phyloP scores from a whole-genome alignment of 2,329 filamentous ascomycete genomes.

The Pestalotiopsis sp. region DNA sequence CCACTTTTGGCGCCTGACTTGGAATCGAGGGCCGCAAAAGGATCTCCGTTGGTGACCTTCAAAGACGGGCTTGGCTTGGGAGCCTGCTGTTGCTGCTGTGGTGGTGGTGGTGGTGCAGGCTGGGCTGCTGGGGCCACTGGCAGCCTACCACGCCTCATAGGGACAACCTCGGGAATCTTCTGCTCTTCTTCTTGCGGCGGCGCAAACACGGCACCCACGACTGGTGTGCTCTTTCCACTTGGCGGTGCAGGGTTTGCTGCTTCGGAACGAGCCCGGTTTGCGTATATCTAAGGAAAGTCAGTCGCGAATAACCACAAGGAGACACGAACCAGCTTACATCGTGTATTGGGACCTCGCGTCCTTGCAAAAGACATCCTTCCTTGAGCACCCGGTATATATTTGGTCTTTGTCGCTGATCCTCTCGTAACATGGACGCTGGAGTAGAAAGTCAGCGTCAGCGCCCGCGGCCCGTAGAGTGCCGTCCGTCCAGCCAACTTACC shows the following conservation, averaged over 20 bases:
- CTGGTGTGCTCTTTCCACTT: conserved; percentile 53
- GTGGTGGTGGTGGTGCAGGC: conserved; percentile 10
- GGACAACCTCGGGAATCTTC: conserved; percentile 82
- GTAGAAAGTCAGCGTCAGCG: conserved; percentile 17
- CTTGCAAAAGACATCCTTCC: conserved; percentile 87
- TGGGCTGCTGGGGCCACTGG: conserved; percentile 49
- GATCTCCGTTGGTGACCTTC: conserved; percentile 71
- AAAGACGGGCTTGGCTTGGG: conserved; percentile 66
- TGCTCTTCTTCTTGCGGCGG: conserved; percentile 71
- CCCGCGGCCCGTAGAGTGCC: conserved; percentile 3
- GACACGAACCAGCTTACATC: conserved; percentile 61
- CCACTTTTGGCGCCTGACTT: conserved; percentile 51
- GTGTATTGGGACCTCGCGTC: conserved; percentile 80
- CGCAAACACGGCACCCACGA: conserved; percentile 79
- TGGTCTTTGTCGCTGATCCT: conserved; percentile 74
- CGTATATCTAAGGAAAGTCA: conserved; percentile 65
- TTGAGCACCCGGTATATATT: conserved; percentile 93
- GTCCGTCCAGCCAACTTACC: conserved; percentile 56
- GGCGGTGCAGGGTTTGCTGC: conserved; percentile 50
- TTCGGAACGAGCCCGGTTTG: conserved; percentile 64
- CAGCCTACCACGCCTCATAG: conserved; percentile 87
- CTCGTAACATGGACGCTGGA: conserved; percentile 83
- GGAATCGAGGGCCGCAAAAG: conserved; percentile 86
- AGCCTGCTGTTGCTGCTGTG: conserved; percentile 18
- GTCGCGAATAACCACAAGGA: conserved; percentile 6